Evolutionary conservation across 2,329 filamentous ascomycete species (phyloP).

Genomic region (Curvularia sp.): DNA sequence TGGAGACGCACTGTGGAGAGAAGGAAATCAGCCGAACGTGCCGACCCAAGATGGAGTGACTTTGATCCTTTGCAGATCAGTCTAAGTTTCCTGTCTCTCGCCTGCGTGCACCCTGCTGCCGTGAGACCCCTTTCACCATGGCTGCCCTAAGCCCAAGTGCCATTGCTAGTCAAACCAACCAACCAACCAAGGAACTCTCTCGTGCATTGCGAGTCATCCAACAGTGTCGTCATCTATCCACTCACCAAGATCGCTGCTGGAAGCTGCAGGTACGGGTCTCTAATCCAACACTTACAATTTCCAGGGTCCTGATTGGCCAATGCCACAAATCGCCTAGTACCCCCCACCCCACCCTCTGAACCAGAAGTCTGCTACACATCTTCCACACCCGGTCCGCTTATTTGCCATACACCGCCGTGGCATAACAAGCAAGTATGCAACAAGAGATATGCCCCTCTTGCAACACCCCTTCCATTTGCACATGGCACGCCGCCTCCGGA

Average conservation of each 20-base stretch:
- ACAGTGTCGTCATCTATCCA: slow-evolving; percentile 1
- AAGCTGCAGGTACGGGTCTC: neutral
- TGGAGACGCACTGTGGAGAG: slow-evolving; percentile 30
- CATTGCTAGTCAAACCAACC: slow-evolving; percentile 3
- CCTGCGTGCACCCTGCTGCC: neutral
- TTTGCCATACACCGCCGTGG: neutral
- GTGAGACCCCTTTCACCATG: neutral
- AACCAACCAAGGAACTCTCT: no score
- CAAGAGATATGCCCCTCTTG: neutral
- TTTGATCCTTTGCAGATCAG: slow-evolving; percentile 26
- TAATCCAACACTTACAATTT: neutral
- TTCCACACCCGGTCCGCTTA: neutral
- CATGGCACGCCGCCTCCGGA: neutral
- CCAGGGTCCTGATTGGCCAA: neutral
- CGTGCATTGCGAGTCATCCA: no score
- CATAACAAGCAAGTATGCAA: neutral
- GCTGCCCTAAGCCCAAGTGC: neutral
- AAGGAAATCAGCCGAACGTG: slow-evolving; percentile 30
- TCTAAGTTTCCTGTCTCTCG: slow-evolving; percentile 3
- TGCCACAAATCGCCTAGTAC: neutral
- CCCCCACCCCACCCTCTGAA: neutral
- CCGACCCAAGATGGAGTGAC: slow-evolving; percentile 19
- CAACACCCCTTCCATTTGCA: neutral
- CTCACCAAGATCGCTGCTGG: neutral
- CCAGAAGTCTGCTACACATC: neutral